Conservation (phyloP, 1,139 yeast species). For the Yamadazyma conglobata region DNA sequence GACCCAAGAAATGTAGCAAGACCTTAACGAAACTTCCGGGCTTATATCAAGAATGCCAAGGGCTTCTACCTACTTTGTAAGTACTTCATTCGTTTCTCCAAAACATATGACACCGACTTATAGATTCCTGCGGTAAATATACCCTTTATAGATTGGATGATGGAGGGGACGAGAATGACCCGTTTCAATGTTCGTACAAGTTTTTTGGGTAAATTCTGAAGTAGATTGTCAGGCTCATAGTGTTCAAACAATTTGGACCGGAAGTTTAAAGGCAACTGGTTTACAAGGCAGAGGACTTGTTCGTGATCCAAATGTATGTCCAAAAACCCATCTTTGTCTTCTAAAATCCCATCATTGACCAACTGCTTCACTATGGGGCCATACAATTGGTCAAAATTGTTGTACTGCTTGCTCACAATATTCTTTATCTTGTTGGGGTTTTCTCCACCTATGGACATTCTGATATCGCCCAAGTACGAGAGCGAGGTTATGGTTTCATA, state of each 20-base stretch:
- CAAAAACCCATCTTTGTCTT: conserved; percentile 17
- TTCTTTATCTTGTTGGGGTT: conserved; percentile 85
- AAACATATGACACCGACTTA: conserved; percentile 71
- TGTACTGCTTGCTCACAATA: conserved; percentile 75
- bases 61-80: conserved; percentile 11
- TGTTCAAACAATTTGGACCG: conserved; percentile 16
- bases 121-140: conserved; percentile 78
- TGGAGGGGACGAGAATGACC: conserved; percentile 67
- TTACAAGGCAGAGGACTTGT: conserved; percentile 21
- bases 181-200: conserved; percentile 47
- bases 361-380: conserved; percentile 38
- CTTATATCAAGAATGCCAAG: too few species aligned
- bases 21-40: too few species aligned
- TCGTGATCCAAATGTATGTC: conserved; percentile 1
- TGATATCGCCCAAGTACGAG: conserved; percentile 87
- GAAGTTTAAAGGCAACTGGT: conserved; percentile 52
- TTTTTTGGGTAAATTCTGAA: conserved; percentile 10
- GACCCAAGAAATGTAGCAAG: too few species aligned
- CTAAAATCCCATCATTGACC: conserved; percentile 28
- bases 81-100: conserved; percentile 56
- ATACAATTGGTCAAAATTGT: conserved; percentile 67
- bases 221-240: background rate
- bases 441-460: conserved; percentile 86
- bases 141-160: conserved; percentile 79
- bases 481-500: conserved; percentile 76